Base-by-base conservation (phyloP, 2,329 filamentous ascomycete genomes). In the Pseudogymnoascus sp. region DNA sequence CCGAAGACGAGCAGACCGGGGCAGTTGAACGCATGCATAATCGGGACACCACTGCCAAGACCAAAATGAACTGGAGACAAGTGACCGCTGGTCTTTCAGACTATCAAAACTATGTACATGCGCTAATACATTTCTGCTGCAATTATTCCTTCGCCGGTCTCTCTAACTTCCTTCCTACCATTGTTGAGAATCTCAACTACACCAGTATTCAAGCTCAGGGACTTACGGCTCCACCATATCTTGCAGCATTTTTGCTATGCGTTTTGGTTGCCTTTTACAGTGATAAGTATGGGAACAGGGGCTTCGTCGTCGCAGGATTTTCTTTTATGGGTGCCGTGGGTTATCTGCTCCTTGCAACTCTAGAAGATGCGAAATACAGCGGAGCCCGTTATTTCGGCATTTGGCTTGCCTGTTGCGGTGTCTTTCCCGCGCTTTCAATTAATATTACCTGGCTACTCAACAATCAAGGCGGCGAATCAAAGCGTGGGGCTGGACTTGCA, bases 121-220 rank as follows among this genome's bases (percentile, higher is more conserved):
- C 71, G 40, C 38, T 68, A 1, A 77, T 78, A 16, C 73, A 77
- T 63, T 78, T 78, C 63, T 74, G 73, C 64, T 75, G 74, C 66
- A 76, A 76, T 62, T 71, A 68, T 62, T 71, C 73, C 16, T 79
- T 78, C 62, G 74, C 75, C 0, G 73, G 70, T 1, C 68, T 79
- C 3, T 75, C 77, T 2, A 75, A 75, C 19, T 79, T 77, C 56
- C 70, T 79, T 1, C 77, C 77, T 0, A 78, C 76, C 5, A 78
- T 79, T 50, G 67, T 78, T 8, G 35, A 72, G 26, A 72, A 74
- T 24, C 74, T 79, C 73, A 77, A 77, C 3, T 78, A 75, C 62
- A 73, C 70, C 0, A 70, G 70, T 2, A 65, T 78, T 61, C 69
- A 75, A 26, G 75, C 77, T 0, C 76, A 79, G 63, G 77, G 77